Evolutionary conservation across 768 basidiomycete genomes (phyloP), one percentile per base, ranked within the genome.

Genomic region (Xerocomellus intermedius): DNA sequence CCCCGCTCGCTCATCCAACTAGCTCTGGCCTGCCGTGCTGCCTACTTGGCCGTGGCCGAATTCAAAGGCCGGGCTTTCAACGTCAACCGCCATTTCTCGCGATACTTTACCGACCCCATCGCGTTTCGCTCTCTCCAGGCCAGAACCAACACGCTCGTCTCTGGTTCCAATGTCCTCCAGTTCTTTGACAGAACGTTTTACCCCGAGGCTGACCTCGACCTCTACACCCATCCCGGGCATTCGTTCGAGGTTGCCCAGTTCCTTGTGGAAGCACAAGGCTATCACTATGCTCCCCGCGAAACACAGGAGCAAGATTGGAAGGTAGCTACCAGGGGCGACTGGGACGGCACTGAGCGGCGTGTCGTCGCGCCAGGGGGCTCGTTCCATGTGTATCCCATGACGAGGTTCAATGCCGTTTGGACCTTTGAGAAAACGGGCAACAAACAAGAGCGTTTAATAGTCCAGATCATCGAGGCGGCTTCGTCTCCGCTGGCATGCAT

Each of bases 101-200:
- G 66, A 8, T 79, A 69, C 50, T 78, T 81, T 57, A 38, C 56
- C 4, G 54, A 71, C 22, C 71, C 73, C 6, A n/a, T 65, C n/a
- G 62, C 63, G 5, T 83, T 82, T 53, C 74, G 81, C 16, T 62
- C 57, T 5, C 66, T 81, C 4, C 81, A 80, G 60, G 73, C 71
- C 0, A 59, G 52, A 16, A 80, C 78, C 0, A 75, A 73, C 37
- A 74, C 75, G 0, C 59, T 84, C 22, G 76, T 84, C 19, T 83
- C 82, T 4, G 82, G 82, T 10, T 82, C 82, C 0, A 71, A 68
- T 26, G 82, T 80, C 0, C 73, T 83, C 3, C 82, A 84, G 47
- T 81, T 82, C 58, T 71, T 84, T 39, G 76, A 78, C 46, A 62
- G 80, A 17, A 58, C 69, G 0, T 66, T 67, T 36, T 82, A 81